Evolutionary conservation across 2,329 filamentous ascomycete genomes (phyloP), one percentile per base, ranked within the genome.

Genomic region (Rhexocercosporidium sp.): DNA sequence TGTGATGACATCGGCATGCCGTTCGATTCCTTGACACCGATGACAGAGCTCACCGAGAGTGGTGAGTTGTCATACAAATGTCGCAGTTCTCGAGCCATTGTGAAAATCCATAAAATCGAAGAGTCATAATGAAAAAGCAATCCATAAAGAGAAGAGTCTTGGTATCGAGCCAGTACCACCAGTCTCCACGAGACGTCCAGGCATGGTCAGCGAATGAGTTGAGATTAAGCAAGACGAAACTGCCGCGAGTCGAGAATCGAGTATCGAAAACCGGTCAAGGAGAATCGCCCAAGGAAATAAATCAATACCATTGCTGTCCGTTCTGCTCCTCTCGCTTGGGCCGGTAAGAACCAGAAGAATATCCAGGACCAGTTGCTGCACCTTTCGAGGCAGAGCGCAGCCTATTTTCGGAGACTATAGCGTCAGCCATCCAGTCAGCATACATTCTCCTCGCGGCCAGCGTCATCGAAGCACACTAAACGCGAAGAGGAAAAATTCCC

Each of bases 341-440:
- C 79, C 82, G 82, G 78, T 83, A 81, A 79, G 79, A 79, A 76
- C 79, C 77, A 80, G 81, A 77, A 74, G 77, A 76, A 70, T 74
- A 81, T 79, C 80, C 79, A 79, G 78, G 80, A 72, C 76, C 78
- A 74, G 73, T 75, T 79, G 83, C 83, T 83, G 82, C 85, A 85
- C 88, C 88, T 83, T 90, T 92, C 77, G 90, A 91, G 86, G 90
- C 88, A 85, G 91, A 93, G 86, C 90, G 91, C 86, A 93, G 90
- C 90, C 91, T 93, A 88, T 89, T 90, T 91, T 86, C 89, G 90
- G 86, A 90, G 87, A 91, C 90, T 92, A 90, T 89, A 82, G 85
- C 80, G 90, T 92, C 90, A 93, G 90, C 90, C 88, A 88, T 85
- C 86, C 86, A 88, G 87, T 90, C 88, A 90, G 88, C 86, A 87